Evolutionary conservation across 2,329 filamentous ascomycete species (phyloP), one percentile per base, ranked within the genome.

Genomic region (Berkeleyomyces basicola): DNA sequence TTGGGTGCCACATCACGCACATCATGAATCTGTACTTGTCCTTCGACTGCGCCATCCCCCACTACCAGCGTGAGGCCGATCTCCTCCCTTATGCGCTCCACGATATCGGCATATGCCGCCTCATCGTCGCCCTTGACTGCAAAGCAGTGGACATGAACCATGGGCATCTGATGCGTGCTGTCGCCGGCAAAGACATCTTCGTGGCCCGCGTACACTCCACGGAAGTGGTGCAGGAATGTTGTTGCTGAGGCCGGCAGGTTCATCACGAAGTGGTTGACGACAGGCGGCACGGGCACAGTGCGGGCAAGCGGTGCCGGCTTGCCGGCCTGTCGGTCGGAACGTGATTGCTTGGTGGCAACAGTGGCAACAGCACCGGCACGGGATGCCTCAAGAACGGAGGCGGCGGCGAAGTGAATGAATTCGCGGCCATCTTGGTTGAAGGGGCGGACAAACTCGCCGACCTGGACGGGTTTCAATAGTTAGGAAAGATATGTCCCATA

Each of bases 71-170:
- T 66, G 49, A 74, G 69, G 3, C 63, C 61, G 9, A 74, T 76
- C 66, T 79, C 70, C 66, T 76, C 71, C 61, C 69, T 71, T 61
- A 75, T 78, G 68, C 67, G 74, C 63, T 73, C 69, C 66, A 73
- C 72, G 49, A 77, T 74, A 65, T 81, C 79, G 43, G 78, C 74
- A 3, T 75, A 78, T 72, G 83, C 81, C 2, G 81, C 79, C 72
- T 83, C 81, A 68, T 90, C 84, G 43, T 89, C 86, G 59, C 81
- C 84, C 75, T 95, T 92, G 49, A 62, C 84, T 33, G 86, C 87
- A 75, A 99, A 99, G 76, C 90, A 96, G 75, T 99, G 90, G n/a
- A 88, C 87, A 72, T 99, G 93, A 10, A 97, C 78, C 74, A 95
- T 79, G 0, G 93, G 93, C 58, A 97, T 77, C 65, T 78, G 37